Base-by-base conservation (phyloP, 441 rosid genomes). In the Monsonia emarginata region DNA sequence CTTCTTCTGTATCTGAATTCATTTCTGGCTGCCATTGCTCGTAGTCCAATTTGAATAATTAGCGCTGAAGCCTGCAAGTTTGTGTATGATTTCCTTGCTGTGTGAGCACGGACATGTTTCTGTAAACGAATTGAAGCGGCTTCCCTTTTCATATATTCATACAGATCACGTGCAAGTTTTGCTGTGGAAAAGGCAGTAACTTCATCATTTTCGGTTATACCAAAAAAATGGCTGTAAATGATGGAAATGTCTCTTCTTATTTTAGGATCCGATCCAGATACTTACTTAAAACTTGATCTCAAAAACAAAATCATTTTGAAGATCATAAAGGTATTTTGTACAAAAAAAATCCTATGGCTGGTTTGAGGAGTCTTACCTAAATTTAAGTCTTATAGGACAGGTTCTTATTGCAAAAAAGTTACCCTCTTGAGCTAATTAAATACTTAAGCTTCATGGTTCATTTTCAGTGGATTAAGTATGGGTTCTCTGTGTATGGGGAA, bases 111-210 rank as follows among this genome's bases (percentile, higher is more conserved):
- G 85, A 86, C 92, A 76, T 83, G 86, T 86, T 84, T 95, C 78
- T 95, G 96, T 73, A 95, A 86, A 71, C 80, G 92, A 80, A 90
- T 69, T 22, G 96, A 95, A 66, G 91, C 91, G 69, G 96, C 97
- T 78, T 92, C 85, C 72, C 79, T 78, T 63, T 92, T 81, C 88
- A 95, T 74, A 74, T 85, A 75, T 80, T 86, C 95, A 72, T 75
- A 95, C 72, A 83, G 74, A 71, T 84, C 81, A 74, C 98, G 85
- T 46, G 98, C 97, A 84, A 79, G 79, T 74, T 84, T 87, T 61
- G 97, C 99, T 95, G 64, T 67, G 25, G 64, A 14, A 75, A 61
- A 42, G 30, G 70, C 69, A 65, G 72, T 38, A 42, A 50, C 44
- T 32, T 72, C 65, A 40, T 40, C 48, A 40, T 14, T 40, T 9